These are phyloP conservation scores for Casuarina equisetifolia DNA, from an alignment of 306 rosid genomes.

Conservation along the genomic window DNA sequence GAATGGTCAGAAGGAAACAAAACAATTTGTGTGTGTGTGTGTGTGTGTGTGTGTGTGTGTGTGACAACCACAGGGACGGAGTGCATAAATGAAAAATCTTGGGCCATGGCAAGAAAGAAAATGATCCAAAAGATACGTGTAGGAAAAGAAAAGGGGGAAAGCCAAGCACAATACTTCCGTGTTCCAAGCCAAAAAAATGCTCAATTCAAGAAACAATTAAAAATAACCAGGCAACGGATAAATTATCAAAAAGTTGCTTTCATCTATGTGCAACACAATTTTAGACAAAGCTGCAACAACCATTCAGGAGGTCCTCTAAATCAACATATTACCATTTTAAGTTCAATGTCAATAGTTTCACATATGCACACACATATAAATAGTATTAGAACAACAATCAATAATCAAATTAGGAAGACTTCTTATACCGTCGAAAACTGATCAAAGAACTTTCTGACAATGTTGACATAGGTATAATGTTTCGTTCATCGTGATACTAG, in stretches of 20 bases:
- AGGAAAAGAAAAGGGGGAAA: neutral
- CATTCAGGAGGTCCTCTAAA: neutral
- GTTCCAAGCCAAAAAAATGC: neutral
- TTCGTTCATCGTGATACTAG: neutral
- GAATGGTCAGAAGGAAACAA: too few relatives aligned
- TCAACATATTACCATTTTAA: neutral
- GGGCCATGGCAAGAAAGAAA: neutral
- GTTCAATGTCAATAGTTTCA: neutral
- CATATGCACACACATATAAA: neutral
- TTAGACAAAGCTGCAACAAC: neutral
- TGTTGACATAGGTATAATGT: neutral
- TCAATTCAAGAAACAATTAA: neutral
- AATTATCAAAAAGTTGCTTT: neutral
- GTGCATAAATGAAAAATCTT: neutral
- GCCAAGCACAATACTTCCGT: neutral
- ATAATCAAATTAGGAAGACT: neutral
- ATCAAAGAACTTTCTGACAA: neutral
- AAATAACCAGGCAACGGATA: neutral
- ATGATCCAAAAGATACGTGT: neutral
- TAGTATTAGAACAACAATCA: neutral
- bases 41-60: neutral
- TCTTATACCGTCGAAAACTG: neutral
- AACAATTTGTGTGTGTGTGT: too few relatives aligned
- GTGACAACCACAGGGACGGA: slow-evolving; percentile 4
- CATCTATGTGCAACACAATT: neutral